Conservation (phyloP, 2,329 filamentous ascomycete genomes). For the Fusarium sp. region DNA sequence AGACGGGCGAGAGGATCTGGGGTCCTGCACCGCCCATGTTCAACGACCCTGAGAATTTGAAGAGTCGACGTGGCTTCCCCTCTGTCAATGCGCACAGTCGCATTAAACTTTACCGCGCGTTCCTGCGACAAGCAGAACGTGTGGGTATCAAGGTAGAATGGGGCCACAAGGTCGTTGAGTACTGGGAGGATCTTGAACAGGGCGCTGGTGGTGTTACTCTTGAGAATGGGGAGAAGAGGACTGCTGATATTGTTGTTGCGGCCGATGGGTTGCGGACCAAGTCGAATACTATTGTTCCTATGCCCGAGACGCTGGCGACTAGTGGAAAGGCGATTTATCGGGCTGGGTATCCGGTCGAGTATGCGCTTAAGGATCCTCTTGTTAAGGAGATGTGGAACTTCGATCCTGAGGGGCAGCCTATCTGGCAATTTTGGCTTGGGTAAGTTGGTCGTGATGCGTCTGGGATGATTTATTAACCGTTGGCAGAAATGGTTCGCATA, state of each 20-base stretch:
- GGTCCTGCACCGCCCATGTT: slow-evolving; percentile 34
- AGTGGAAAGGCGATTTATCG: slow-evolving; percentile 34
- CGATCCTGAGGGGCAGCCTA: slow-evolving; percentile 9
- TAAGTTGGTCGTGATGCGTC: accelerated
- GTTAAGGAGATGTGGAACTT: slow-evolving; percentile 35
- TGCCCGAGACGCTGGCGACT: slow-evolving; percentile 9
- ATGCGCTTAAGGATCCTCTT: slow-evolving; percentile 22
- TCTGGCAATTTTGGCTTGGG: slow-evolving; percentile 37
- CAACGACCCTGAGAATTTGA: slow-evolving; percentile 24
- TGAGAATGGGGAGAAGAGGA: slow-evolving; percentile 30
- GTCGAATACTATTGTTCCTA: slow-evolving; percentile 24
- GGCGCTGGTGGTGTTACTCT: slow-evolving; percentile 17
- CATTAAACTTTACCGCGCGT: slow-evolving; percentile 28
- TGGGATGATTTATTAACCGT: background rate
- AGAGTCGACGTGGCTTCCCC: slow-evolving; percentile 7
- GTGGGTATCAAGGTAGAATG: slow-evolving; percentile 23
- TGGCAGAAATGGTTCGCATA: slow-evolving; percentile 24
- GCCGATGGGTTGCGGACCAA: slow-evolving; percentile 25
- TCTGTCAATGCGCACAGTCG: slow-evolving; percentile 29
- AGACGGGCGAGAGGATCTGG: slow-evolving; percentile 27
- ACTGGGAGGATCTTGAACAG: slow-evolving; percentile 26
- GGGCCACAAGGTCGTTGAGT: slow-evolving; percentile 29
- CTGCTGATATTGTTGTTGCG: slow-evolving; percentile 24
- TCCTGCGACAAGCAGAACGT: slow-evolving; percentile 18
- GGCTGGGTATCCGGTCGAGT: slow-evolving; percentile 22